Base-by-base conservation (phyloP, 2,329 filamentous ascomycete genomes). In the Metarhizium brunneum region DNA sequence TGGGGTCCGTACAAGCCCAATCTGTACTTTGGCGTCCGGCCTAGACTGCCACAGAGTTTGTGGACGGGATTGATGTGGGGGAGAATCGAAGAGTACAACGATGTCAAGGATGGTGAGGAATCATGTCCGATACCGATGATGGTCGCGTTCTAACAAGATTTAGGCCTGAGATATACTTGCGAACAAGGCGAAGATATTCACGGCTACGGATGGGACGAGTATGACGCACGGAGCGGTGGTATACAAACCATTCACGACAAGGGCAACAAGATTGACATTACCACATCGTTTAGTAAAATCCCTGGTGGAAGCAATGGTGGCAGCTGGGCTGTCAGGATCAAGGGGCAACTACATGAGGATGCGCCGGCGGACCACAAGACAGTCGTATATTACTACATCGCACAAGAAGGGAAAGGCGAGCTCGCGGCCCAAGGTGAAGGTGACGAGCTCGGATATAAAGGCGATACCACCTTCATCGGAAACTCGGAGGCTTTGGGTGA, bases 131-230 rank as follows among this genome's bases (percentile, higher is more conserved):
- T 48, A 5, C 7, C n/a, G 4, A 32, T 45, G 11, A 32, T 52
- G 14, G 25, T 29, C 16, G 16, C n/a, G 32, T n/a, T 20, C 47
- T 49, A n/a, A 59, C 59, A 48, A 7, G 38, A 29, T 14, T 14
- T 67, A 94, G 90, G 86, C 64, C 87, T 96, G 64, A 85, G 94
- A 61, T 91, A 96, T 70, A 96, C 94, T 0, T 99, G 94, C 73
- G 94, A 97, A 71, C 94, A 99, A 70, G 83, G 94, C 69, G 90
- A 95, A 69, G 88, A 88, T 61, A 95, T 99, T 81, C 87, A 84
- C 50, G 92, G 92, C 55, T 99, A 99, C 70, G 94, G 94, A 59
- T 99, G 94, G 94, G 92, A 97, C 65, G 90, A 95, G 69, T 99
- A 95, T 70, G 94, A 99, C 71, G 86, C 91, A 25, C 82, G 94